These are phyloP conservation scores for Curvularia eragrostidis DNA, from an alignment of 2,329 filamentous ascomycete genomes.

Conservation along the genomic window DNA sequence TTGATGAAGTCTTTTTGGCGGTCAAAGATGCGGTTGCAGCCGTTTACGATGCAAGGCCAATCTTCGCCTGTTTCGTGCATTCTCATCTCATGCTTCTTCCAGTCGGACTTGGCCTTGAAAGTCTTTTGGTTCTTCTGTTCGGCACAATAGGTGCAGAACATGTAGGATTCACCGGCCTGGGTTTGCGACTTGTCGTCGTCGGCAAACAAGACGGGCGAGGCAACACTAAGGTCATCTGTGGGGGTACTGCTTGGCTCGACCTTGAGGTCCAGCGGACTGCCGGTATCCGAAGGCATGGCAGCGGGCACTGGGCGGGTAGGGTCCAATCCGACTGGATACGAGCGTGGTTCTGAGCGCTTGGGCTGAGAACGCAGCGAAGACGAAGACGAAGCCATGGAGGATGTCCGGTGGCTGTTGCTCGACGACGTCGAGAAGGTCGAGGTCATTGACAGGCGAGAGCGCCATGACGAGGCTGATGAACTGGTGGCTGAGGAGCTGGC, in stretches of 20 bases:
- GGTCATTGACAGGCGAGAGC: conserved; percentile 43
- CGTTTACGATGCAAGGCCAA: conserved; percentile 46
- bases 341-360: conserved; percentile 43
- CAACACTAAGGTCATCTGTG: conserved; percentile 42
- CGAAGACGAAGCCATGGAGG: conserved; percentile 40
- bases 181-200: conserved; percentile 32
- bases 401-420: conserved; percentile 36
- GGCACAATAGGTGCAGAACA: conserved; percentile 50
- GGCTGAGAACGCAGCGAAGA: conserved; percentile 41
- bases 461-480: conserved; percentile 42
- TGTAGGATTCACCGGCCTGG: conserved; percentile 42
- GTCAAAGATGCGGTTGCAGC: conserved; percentile 47
- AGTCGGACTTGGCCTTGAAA: conserved; percentile 50
- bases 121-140: conserved; percentile 46
- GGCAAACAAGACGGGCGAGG: conserved; percentile 32
- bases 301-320: conserved; percentile 42
- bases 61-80: conserved; percentile 51
- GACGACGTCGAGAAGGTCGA: conserved; percentile 44
- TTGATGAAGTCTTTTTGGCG: conserved; percentile 49
- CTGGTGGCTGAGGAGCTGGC: conserved; percentile 38
- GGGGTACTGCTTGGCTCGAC: conserved; percentile 40
- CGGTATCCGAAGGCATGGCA: conserved; percentile 41
- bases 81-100: conserved; percentile 50
- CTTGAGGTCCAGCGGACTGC: conserved; percentile 42
- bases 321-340: conserved; percentile 44